These are phyloP conservation scores for Gaeumannomyces tritici DNA, from an alignment of 2,329 filamentous ascomycete genomes.

Conservation along the genomic window DNA sequence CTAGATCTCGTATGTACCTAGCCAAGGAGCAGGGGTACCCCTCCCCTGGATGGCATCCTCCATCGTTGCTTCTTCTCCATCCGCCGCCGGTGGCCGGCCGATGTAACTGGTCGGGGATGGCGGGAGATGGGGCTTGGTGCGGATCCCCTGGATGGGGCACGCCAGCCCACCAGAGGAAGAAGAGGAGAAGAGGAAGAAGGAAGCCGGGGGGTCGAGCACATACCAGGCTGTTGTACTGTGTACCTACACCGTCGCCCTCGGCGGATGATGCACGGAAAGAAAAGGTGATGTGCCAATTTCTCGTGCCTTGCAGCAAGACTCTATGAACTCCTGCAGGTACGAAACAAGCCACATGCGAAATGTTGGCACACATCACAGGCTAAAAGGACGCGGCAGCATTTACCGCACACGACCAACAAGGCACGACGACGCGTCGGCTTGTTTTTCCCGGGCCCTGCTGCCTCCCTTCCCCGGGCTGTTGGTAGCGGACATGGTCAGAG, in stretches of 20 bases:
- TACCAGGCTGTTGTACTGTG: too few relatives aligned
- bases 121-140: background rate
- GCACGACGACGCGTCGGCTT: too few relatives aligned
- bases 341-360: background rate
- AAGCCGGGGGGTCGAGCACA: too few relatives aligned
- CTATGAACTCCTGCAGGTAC: background rate
- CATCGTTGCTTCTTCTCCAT: background rate
- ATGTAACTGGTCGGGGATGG: background rate
- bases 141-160: background rate
- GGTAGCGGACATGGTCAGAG: too few relatives aligned
- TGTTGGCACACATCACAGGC: background rate
- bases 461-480: background rate
- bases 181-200: background rate
- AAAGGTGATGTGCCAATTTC: background rate
- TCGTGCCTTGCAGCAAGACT: background rate
- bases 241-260: background rate
- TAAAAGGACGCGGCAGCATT: background rate
- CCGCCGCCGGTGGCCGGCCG: too few relatives aligned
- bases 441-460: background rate
- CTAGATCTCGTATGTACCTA: background rate
- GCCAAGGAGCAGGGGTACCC: background rate
- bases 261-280: background rate
- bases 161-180: background rate
- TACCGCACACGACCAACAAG: background rate
- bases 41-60: background rate